Conservation (phyloP, 306 rosid genomes). For the Trichosanthes cucumerina region DNA sequence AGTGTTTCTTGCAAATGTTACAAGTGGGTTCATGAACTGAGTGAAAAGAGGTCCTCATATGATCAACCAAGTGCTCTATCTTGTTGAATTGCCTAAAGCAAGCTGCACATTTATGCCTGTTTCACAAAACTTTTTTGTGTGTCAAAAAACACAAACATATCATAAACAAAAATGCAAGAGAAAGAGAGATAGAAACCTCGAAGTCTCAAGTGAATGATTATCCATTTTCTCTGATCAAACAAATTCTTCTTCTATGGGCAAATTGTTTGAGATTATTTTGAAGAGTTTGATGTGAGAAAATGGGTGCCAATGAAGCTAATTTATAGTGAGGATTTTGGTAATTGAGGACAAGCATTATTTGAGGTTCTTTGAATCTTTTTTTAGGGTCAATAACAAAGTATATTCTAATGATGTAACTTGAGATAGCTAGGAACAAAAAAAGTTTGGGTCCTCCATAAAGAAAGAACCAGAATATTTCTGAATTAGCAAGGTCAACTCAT, state of each 20-base stretch:
- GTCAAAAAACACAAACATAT: background rate
- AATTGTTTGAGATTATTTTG: background rate
- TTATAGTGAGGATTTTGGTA: background rate
- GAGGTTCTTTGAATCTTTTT: background rate
- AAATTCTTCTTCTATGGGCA: background rate
- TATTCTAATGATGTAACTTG: background rate
- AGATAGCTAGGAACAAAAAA: background rate
- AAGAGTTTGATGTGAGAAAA: background rate
- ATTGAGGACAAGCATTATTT: background rate
- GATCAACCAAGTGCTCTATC: constrained; percentile 91
- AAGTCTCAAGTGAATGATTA: constrained; percentile 49
- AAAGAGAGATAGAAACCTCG: constrained; percentile 33
- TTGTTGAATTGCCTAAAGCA: constrained; percentile 85
- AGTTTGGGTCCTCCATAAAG: background rate
- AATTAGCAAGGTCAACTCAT: constrained; percentile 1
- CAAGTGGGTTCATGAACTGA: constrained; percentile 87
- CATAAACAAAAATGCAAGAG: background rate
- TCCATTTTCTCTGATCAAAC: constrained; percentile 10
- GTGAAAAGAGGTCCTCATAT: constrained; percentile 87
- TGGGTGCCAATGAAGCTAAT: background rate
- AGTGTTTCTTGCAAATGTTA: constrained; percentile 79
- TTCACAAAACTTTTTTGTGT: background rate
- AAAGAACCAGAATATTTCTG: constrained; percentile 1
- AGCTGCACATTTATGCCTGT: constrained; percentile 93
- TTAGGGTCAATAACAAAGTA: background rate